A percentile compares a stretch with the other conserved stretches of the same genome.
These are phyloP conservation scores for Gastrolobium bilobum DNA, from an alignment of 306 rosid species.

Conservation along the genomic window DNA sequence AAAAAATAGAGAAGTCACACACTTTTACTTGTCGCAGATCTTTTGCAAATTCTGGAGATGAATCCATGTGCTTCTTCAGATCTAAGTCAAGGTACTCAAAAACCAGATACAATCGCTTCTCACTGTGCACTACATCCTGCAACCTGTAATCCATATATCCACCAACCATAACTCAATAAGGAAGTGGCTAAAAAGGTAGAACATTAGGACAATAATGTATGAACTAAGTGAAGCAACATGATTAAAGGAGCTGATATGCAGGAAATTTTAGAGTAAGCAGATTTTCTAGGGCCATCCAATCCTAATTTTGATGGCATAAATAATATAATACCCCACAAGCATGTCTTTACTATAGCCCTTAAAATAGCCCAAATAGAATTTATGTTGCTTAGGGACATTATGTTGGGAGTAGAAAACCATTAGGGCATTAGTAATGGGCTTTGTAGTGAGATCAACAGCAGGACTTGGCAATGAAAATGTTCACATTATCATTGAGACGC, in stretches of 20 bases:
- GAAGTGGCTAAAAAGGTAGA: slow-evolving; percentile 35
- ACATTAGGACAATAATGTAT: slow-evolving; percentile 18
- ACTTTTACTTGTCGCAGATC: slow-evolving; percentile 88
- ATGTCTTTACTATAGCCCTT: slow-evolving; percentile 3
- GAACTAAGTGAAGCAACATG: slow-evolving; percentile 19
- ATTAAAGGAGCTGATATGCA: slow-evolving; percentile 1
- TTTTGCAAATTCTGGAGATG: slow-evolving; percentile 89
- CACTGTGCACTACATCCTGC: slow-evolving; percentile 96
- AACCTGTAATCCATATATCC: slow-evolving; percentile 64
- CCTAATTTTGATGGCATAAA: slow-evolving; percentile 19
- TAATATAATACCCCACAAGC: not conserved
- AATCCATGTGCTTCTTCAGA: slow-evolving; percentile 98
- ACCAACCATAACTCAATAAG: slow-evolving; percentile 27
- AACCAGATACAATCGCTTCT: slow-evolving; percentile 93
- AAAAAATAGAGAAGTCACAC: slow-evolving; percentile 46
- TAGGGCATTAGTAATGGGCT: not conserved
- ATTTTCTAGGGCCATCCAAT: slow-evolving; percentile 2
- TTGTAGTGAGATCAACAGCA: not conserved
- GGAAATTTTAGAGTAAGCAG: not conserved
- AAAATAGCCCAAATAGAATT: not conserved
- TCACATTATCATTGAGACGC: not conserved
- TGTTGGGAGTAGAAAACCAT: not conserved
- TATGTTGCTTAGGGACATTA: not conserved
- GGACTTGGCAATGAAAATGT: not conserved
- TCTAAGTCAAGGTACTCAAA: slow-evolving; percentile 98